phyloP scores from a whole-genome alignment of 2,329 filamentous ascomycete genomes.

The Aspergillus fructus region DNA sequence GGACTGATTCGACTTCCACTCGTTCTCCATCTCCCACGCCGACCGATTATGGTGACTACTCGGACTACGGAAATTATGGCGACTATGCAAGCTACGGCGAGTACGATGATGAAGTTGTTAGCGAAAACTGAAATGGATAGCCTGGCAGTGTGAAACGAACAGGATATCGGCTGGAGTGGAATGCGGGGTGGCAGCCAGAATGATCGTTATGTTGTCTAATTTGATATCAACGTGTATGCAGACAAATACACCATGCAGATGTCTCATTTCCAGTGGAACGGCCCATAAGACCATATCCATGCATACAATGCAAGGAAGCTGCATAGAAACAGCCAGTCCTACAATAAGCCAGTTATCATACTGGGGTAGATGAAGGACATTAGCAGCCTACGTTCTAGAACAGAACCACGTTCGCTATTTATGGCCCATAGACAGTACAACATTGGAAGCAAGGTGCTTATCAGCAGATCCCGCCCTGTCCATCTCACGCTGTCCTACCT shows the following conservation, averaged over 20 bases:
- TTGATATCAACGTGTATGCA: background rate
- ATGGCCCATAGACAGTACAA: background rate
- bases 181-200: background rate
- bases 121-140: too few species aligned
- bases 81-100: constrained; percentile 19
- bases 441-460: background rate
- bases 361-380: too few species aligned
- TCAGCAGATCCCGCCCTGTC: background rate
- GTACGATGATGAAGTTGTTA: constrained; percentile 8
- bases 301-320: background rate
- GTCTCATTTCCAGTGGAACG: background rate
- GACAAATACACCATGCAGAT: background rate
- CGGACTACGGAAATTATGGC: constrained; percentile 16
- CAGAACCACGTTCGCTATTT: background rate
- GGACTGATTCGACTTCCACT: background rate
- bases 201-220: background rate
- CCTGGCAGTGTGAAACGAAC: too few species aligned
- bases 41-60: constrained; percentile 19
- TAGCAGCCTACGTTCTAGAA: background rate
- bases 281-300: background rate
- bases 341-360: too few species aligned
- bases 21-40: background rate
- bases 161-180: too few species aligned
- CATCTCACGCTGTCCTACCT: too few species aligned
- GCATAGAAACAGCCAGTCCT: background rate